Percentiles rank a stretch among this genome's conserved stretches.
Conservation (phyloP, 1,284 basidiomycete genomes). For the Ustilago shanxiensis region DNA sequence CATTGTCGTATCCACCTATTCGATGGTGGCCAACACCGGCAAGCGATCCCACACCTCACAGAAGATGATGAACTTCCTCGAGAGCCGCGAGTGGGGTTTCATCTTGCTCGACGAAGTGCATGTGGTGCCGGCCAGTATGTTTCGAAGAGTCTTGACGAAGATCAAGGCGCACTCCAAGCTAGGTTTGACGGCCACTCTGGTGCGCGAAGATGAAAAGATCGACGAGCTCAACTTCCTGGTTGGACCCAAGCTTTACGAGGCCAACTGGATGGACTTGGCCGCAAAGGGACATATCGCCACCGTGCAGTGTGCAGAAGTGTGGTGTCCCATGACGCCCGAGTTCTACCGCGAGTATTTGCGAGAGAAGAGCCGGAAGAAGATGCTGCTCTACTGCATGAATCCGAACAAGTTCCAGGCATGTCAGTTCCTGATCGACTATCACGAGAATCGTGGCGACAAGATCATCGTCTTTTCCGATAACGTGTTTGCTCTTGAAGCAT, state of each 20-base stretch:
- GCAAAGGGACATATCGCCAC: slow-evolving; percentile 99
- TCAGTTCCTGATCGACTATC: slow-evolving; percentile 98
- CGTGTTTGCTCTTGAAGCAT: slow-evolving; percentile 96
- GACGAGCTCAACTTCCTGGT: slow-evolving; percentile 99
- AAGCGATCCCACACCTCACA: slow-evolving; percentile 70
- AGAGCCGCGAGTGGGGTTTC: slow-evolving; percentile 69
- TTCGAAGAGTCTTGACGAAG: slow-evolving; percentile 69
- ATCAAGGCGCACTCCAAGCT: slow-evolving; percentile 70
- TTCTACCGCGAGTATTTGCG: slow-evolving; percentile 98
- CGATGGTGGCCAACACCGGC: slow-evolving; percentile 70
- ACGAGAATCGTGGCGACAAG: slow-evolving; percentile 97
- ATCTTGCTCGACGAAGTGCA: slow-evolving; percentile 70
- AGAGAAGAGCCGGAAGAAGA: slow-evolving; percentile 90
- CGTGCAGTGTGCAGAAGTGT: slow-evolving; percentile 95
- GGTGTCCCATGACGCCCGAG: slow-evolving; percentile 99
- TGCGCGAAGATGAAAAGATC: slow-evolving; percentile 99
- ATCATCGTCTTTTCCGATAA: slow-evolving; percentile 99
- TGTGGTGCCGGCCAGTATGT: slow-evolving; percentile 70
- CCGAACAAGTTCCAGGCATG: slow-evolving; percentile 99
- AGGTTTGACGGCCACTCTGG: slow-evolving; percentile 79
- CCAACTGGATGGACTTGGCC: slow-evolving; percentile 99
- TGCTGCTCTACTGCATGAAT: slow-evolving; percentile 99
- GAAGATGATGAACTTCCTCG: slow-evolving; percentile 70
- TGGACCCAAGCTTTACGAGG: slow-evolving; percentile 98
- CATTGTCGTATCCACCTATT: slow-evolving; percentile 70